Conservation (phyloP, 179 eudicot genomes). For the Silene vulgaris region DNA sequence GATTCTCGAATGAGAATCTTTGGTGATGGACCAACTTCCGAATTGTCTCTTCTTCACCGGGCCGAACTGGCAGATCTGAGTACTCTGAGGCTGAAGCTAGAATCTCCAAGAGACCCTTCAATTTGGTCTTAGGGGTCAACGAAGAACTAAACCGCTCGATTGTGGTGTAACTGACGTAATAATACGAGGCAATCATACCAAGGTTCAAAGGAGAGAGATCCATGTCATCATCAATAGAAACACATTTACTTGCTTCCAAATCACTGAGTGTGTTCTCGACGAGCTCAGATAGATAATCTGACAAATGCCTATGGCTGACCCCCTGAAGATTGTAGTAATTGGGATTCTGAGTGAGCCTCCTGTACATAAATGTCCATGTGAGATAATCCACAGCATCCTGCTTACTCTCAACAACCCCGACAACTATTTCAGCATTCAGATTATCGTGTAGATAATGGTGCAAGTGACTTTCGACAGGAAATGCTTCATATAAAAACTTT, state of each 20-base stretch:
- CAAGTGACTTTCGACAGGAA: constrained; percentile 93
- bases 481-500: constrained; percentile 89
- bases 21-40: constrained; percentile 73
- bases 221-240: constrained; percentile 70
- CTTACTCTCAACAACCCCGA: constrained; percentile 72
- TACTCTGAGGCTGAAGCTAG: constrained; percentile 84
- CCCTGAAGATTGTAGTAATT: constrained; percentile 97
- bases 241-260: constrained; percentile 83
- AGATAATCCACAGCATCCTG: constrained; percentile 98
- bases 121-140: constrained; percentile 63
- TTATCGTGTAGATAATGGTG: constrained; percentile 88
- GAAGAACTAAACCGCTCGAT: constrained; percentile 89
- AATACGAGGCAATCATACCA: constrained; percentile 93
- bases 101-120: constrained; percentile 90
- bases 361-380: constrained; percentile 95
- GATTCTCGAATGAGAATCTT: constrained; percentile 79
- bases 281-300: constrained; percentile 93
- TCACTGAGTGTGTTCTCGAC: constrained; percentile 78
- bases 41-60: constrained; percentile 80
- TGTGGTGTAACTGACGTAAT: constrained; percentile 88
- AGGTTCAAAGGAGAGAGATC: constrained; percentile 71
- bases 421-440: constrained; percentile 84
- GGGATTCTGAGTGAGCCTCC: constrained; percentile 96
- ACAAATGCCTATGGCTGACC: constrained; percentile 88
- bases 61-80: constrained; percentile 68